These are phyloP conservation scores for Auriscalpium orientale DNA, from an alignment of 768 basidiomycete species.

Conservation along the genomic window DNA sequence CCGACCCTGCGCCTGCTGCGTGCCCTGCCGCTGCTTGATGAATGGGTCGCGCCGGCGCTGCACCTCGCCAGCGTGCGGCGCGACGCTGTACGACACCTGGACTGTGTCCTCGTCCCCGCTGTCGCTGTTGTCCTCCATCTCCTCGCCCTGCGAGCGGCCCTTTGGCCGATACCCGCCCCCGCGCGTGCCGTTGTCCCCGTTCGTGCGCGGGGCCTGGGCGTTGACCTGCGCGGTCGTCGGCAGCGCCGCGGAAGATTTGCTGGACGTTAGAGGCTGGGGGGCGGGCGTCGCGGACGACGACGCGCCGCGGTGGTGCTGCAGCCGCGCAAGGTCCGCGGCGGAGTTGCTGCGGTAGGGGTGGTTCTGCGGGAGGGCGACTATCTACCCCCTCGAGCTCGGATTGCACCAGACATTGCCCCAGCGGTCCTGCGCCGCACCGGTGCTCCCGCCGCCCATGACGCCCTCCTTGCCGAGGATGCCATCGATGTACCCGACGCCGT, in stretches of 20 bases:
- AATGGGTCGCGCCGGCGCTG: no score
- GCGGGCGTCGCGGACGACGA: no score
- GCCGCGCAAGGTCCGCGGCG: conserved; percentile 32
- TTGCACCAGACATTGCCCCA: conserved; percentile 81
- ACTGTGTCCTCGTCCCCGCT: conserved; percentile 45
- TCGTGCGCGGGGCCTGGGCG: conserved; percentile 24
- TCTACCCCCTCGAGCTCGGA: conserved; percentile 19
- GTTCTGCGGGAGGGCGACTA: conserved; percentile 46
- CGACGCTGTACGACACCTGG: conserved; percentile 58
- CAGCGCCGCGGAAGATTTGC: conserved; percentile 51
- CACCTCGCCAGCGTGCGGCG: no score
- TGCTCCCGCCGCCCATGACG: conserved; percentile 38
- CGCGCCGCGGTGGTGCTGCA: no score
- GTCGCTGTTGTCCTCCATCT: conserved; percentile 56
- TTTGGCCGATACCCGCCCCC: conserved; percentile 49
- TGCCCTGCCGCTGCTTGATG: no score
- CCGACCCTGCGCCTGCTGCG: no score
- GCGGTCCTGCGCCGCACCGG: conserved; percentile 51
- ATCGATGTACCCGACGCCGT: conserved; percentile 74
- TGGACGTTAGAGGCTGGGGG: conserved; percentile 37
- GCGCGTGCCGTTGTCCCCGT: neutral
- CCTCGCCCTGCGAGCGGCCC: conserved; percentile 55
- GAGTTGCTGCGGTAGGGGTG: conserved; percentile 55
- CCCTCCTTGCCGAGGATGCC: conserved; percentile 34
- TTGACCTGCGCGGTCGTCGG: conserved; percentile 49